A percentile compares a stretch with the other conserved stretches of the same genome.
These are phyloP conservation scores for Coemansia sp. DNA, from an alignment of 192 early-diverging fungal genomes.

Conservation along the genomic window DNA sequence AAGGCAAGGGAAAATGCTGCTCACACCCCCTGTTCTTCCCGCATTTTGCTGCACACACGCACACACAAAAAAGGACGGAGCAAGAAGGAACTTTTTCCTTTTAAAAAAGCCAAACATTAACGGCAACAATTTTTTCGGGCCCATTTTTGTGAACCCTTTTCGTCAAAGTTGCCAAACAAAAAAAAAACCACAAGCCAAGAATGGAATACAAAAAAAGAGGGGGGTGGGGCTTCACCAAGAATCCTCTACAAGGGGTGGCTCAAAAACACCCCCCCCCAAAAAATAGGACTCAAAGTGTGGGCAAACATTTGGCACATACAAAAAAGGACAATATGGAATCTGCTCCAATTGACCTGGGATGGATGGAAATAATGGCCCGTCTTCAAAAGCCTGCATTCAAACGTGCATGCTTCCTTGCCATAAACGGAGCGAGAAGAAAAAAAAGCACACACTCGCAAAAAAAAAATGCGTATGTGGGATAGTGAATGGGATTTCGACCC, in stretches of 20 bases:
- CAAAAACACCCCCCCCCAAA: neutral
- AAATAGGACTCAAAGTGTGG: neutral
- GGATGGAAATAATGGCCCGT: constrained; percentile 11
- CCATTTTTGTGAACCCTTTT: constrained; percentile 8
- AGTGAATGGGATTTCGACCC: constrained; percentile 1
- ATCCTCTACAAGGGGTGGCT: neutral
- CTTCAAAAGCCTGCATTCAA: constrained; percentile 14
- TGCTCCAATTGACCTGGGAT: constrained; percentile 11
- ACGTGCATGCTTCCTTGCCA: constrained; percentile 14
- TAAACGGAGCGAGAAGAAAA: neutral
- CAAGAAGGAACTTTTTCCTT: neutral
- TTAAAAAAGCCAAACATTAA: constrained; percentile 2
- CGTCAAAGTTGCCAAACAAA: constrained; percentile 4
- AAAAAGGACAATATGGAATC: constrained; percentile 5
- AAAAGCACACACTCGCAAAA: neutral
- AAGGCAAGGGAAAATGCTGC: no score
- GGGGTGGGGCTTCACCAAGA: no score
- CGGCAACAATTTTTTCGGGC: neutral
- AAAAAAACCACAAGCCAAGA: neutral
- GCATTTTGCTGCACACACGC: no score
- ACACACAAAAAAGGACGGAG: neutral
- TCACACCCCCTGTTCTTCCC: neutral
- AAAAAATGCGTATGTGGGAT: neutral
- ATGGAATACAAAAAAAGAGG: neutral
- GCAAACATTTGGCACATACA: neutral